These are phyloP conservation scores for Penicillium sclerotigenum DNA, from an alignment of 2,329 filamentous ascomycete species.

Conservation along the genomic window DNA sequence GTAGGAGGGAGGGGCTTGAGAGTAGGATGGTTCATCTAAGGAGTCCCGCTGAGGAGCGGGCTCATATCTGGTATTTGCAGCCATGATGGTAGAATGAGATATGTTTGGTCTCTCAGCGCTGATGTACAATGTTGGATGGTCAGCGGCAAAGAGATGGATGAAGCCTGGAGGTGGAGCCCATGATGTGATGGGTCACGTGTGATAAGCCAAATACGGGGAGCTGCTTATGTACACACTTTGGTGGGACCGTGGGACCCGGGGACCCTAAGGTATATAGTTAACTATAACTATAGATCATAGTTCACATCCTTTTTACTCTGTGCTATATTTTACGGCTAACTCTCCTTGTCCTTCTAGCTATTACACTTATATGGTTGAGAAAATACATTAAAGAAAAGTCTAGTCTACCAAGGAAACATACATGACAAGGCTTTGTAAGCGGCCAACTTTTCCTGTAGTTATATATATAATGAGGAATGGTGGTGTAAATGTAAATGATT, in stretches of 20 bases:
- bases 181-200: constrained; percentile 10
- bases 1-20: constrained; percentile 82
- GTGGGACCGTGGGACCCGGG: no score
- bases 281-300: no score
- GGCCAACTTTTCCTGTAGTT: not conserved
- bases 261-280: no score
- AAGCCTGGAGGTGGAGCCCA: constrained; percentile 2
- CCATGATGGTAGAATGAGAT: constrained; percentile 50
- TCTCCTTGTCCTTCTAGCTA: not conserved
- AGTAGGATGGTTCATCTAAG: constrained; percentile 67
- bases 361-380: not conserved
- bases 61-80: constrained; percentile 75
- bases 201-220: constrained; percentile 6
- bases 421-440: not conserved
- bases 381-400: no score
- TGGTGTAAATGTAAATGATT: not conserved
- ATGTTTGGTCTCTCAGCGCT: not conserved
- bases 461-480: not conserved
- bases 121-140: not conserved
- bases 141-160: not conserved
- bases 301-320: no score
- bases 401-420: not conserved
- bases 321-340: not conserved
- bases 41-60: constrained; percentile 83
- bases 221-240: not conserved